Base-by-base conservation (phyloP, 2,329 filamentous ascomycete species). In the Helicocarpus griseus region DNA sequence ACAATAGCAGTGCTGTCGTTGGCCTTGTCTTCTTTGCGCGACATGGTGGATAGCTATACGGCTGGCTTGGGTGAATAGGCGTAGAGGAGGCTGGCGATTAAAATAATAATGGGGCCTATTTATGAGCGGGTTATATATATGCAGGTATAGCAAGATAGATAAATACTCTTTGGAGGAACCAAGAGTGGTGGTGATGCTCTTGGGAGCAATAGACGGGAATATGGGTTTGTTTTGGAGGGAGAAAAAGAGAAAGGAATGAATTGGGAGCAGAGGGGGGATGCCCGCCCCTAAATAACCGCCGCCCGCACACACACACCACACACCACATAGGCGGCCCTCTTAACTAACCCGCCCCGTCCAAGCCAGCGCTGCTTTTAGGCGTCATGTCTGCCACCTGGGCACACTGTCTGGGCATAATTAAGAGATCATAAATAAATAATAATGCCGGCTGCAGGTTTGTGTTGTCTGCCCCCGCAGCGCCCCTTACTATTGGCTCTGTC, bases 1-100 rank as follows among this genome's bases (percentile, higher is more conserved):
- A 71, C 62, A 39, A 63, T 64, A 57, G 60, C 63, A 45, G 65
- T 64, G 35, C 62, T 62, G 49, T 60, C 54, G 54, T 65, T 66
- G 55, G 35, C 33, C 48, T 61, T 58, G 48, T 72, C 66, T n/a
- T 66, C 61, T 54, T 67, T 69, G 50, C 60, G 57, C 53, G 66
- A 56, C 66, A 69, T 71, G 44, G 72, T 63, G 74, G 73, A 7
- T 19, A 14, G 22, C 8, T 28, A 17, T 13, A 14, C 22, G 24
- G 19, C 13, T n/a, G n/a, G 31, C 9, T 9, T 21, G 29, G 11
- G 11, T 11, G 2, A 9, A 13, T 47, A 21, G 24, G 24, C 21
- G 28, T 11, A 13, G 11, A 11, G 44, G 17, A 31, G 21, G 41
- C 29, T 31, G 2, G 6, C 4, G 17, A 44, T 29, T 9, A 7